Evolutionary conservation across 1,139 yeast species (phyloP).

Genomic region (Blastobotrys persicus): DNA sequence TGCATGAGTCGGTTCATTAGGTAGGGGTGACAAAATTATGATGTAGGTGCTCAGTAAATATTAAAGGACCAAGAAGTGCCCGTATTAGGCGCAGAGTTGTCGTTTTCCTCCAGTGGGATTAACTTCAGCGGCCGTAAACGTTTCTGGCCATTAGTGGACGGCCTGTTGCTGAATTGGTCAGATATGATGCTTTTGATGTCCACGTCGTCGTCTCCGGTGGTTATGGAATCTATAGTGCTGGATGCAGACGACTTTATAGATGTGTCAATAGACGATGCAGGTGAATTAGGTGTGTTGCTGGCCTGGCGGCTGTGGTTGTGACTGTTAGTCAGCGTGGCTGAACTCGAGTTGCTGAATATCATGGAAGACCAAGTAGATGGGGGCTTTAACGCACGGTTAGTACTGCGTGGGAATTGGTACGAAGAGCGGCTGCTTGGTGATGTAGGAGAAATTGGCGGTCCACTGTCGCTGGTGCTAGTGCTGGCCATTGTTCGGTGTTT

Average conservation of each 20-base stretch:
- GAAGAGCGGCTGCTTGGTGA: constrained; percentile 7
- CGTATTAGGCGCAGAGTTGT: constrained; percentile 9
- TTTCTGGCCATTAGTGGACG: constrained; percentile 23
- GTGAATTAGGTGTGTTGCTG: constrained; percentile 9
- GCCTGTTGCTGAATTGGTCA: constrained; percentile 10
- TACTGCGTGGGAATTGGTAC: constrained; percentile 14
- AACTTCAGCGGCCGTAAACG: constrained; percentile 24
- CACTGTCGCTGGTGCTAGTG: constrained; percentile 1
- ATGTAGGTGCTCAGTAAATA: background rate
- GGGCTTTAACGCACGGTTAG: constrained; percentile 16
- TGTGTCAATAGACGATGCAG: constrained; percentile 12
- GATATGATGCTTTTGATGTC: constrained; percentile 7
- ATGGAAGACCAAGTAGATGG: constrained; percentile 20
- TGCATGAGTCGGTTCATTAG: no score
- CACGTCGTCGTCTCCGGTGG: constrained; percentile 2
- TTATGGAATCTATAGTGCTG: constrained; percentile 5
- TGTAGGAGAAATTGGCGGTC: constrained; percentile 1
- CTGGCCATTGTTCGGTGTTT: constrained; percentile 5
- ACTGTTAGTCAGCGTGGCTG: background rate
- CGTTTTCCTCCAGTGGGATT: constrained; percentile 12
- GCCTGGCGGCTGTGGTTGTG: background rate
- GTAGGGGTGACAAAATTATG: no score
- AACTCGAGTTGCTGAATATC: constrained; percentile 12
- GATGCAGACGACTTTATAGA: constrained; percentile 5
- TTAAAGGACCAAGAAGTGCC: constrained; percentile 17